Evolutionary conservation across 352 stramenopile genomes (phyloP).

Genomic region (Phytophthora citrophthora): DNA sequence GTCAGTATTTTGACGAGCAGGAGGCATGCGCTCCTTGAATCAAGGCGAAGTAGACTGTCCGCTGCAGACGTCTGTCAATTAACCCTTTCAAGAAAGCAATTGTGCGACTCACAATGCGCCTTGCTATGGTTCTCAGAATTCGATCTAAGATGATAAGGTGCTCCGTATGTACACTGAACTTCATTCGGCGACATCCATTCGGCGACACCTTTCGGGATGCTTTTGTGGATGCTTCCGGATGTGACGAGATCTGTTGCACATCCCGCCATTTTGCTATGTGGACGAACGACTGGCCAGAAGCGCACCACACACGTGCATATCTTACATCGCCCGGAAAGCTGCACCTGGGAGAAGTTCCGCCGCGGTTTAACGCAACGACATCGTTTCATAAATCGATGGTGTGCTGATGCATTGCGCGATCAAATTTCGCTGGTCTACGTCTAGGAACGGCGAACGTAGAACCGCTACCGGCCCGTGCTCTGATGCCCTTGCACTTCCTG

Average conservation of each 20-base stretch:
- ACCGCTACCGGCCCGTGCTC: background rate
- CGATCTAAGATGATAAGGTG: conserved; percentile 1
- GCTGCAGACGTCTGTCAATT: too few species aligned
- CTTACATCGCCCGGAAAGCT: background rate
- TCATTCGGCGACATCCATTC: conserved; percentile 6
- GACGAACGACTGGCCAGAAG: conserved; percentile 10
- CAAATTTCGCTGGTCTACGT: conserved; percentile 23
- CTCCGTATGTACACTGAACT: conserved; percentile 2
- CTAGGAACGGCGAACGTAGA: conserved; percentile 11
- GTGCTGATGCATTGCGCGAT: conserved; percentile 12
- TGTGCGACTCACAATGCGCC: too few species aligned
- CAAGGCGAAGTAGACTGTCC: too few species aligned
- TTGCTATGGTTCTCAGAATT: background rate
- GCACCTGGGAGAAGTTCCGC: background rate
- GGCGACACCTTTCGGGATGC: conserved; percentile 10
- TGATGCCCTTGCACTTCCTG: background rate
- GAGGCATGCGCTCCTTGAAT: too few species aligned
- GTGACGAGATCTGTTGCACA: conserved; percentile 7
- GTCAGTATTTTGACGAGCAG: too few species aligned
- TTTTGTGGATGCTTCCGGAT: conserved; percentile 7
- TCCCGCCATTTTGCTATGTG: conserved; percentile 10
- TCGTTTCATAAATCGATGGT: conserved; percentile 6
- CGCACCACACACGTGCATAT: background rate
- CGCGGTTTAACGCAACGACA: background rate
- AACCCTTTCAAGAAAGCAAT: too few species aligned